Percentiles rank a stretch among this genome's conserved stretches.
Evolutionary conservation across 208 protist genomes (phyloP).

Genomic region (Trypanosoma platydactyli): DNA sequence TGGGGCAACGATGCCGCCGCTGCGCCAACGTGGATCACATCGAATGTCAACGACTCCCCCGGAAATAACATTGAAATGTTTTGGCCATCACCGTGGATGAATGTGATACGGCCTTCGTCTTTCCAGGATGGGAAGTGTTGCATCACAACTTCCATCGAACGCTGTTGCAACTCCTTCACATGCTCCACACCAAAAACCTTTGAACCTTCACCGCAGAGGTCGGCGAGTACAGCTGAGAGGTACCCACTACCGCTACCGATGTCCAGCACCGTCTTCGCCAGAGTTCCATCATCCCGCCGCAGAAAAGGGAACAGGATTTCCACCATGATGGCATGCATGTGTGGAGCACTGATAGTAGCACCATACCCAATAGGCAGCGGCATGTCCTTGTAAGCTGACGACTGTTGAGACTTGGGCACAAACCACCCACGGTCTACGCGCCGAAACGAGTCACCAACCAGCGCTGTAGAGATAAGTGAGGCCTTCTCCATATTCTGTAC

Average conservation of each 20-base stretch:
- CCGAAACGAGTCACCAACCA: conserved; percentile 59
- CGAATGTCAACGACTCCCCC: conserved; percentile 33
- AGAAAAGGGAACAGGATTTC: conserved; percentile 68
- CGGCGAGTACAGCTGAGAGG: conserved; percentile 76
- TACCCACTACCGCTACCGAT: conserved; percentile 90
- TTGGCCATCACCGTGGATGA: conserved; percentile 75
- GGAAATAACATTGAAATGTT: conserved; percentile 29
- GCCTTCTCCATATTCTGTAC: conserved; percentile 51
- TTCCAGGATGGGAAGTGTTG: conserved; percentile 48
- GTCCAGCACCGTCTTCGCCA: conserved; percentile 51
- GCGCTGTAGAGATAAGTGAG: conserved; percentile 48
- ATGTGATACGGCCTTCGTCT: conserved; percentile 33
- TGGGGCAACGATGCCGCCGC: conserved; percentile 48
- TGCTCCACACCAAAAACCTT: conserved; percentile 81
- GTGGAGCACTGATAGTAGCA: conserved; percentile 88
- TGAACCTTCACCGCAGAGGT: conserved; percentile 40
- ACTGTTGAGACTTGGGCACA: conserved; percentile 23
- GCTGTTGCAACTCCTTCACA: conserved; percentile 51
- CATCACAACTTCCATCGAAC: conserved; percentile 38
- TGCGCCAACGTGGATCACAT: conserved; percentile 90
- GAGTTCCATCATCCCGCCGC: background rate
- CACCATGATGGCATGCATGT: conserved; percentile 91
- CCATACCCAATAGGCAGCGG: conserved; percentile 81
- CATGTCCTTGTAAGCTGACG: conserved; percentile 62
- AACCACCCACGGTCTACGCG: conserved; percentile 82